Evolutionary conservation across 371 early-diverging fungal species (phyloP), one percentile per base, ranked within the genome.

Genomic region (Mortierella sp.): DNA sequence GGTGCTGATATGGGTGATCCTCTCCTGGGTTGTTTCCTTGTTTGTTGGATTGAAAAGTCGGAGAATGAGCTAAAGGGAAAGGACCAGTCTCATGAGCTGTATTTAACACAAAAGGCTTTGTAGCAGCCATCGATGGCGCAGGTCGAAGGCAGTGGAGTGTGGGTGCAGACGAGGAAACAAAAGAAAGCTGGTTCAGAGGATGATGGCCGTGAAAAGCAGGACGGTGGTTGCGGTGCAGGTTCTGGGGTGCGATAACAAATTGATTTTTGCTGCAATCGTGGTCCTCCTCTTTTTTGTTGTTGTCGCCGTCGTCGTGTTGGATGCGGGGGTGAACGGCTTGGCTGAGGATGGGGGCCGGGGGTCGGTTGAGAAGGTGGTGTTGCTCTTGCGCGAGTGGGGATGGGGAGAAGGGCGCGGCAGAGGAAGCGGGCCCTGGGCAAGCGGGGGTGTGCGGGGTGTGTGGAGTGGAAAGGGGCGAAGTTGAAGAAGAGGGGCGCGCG

Each of bases 171-270:
- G 47, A 47, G 21, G 60, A 15, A 48, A 23, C 9, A 46, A 64
- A 0, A 3, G 62, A 25, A 19, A 57, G 25, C 5, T 55, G 72
- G 56, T 72, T 72, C 16, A 72, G 66, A 45, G 66, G 66, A 26
- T 72, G 72, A 44, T 21, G 48, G 16, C 62, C 52, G 58, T 66
- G 66, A 18, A 25, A 57, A 37, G 37, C 37, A 11, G 57, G 57
- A 14, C 66, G 62, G 3, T 51, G 18, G 23, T 30, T 62, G 46
- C 57, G 63, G 26, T 68, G 63, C 52, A 73, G 48, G 45, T 66
- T 57, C 50, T 62, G 59, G 44, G 57, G 37, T 37, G 37, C 37
- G 37, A 37, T 3, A 37, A 37, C 30, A 25, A 58, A 19, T 15
- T 37, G 25, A 56, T 45, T 26, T 45, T 30, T 6, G 55, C 16